Conservation (phyloP, 225 moss, liverwort and hornwort genomes). For the Bryum argenteum region DNA sequence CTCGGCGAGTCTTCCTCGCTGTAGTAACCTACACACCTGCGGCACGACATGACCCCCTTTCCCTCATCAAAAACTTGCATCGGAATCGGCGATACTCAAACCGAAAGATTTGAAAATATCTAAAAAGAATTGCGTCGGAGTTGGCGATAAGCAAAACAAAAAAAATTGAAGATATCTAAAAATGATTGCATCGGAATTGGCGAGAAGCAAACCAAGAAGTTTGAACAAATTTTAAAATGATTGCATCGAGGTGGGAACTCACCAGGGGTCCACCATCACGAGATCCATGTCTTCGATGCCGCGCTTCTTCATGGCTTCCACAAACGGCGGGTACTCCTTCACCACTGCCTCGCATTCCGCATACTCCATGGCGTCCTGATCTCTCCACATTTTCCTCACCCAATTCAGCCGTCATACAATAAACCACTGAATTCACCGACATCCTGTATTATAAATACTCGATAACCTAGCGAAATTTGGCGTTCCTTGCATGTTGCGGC, state of each 20-base stretch:
- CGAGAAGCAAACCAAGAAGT: too few relatives aligned
- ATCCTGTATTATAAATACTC: too few relatives aligned
- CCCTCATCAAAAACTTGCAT: background rate
- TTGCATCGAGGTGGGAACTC: background rate
- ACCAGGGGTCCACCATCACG: constrained; percentile 99
- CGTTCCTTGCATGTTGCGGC: too few relatives aligned
- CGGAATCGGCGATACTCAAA: too few relatives aligned
- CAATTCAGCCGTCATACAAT: constrained; percentile 11
- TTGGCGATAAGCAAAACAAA: too few relatives aligned
- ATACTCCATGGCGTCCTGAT: constrained; percentile 96
- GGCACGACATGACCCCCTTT: background rate
- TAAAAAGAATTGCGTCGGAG: background rate
- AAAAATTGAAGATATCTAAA: too few relatives aligned
- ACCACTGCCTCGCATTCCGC: constrained; percentile 95
- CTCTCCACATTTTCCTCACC: constrained; percentile 36
- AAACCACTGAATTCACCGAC: background rate
- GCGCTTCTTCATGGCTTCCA: constrained; percentile 97
- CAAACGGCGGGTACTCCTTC: constrained; percentile 74
- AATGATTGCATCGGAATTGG: too few relatives aligned
- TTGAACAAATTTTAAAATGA: too few relatives aligned
- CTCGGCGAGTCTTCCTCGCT: constrained; percentile 90
- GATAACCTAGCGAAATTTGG: too few relatives aligned
- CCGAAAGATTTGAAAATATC: too few relatives aligned
- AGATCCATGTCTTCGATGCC: constrained; percentile 98
- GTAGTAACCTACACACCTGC: constrained; percentile 94